A percentile compares a stretch with the other conserved stretches of the same genome.
These are phyloP conservation scores for Geranomyces variabilis DNA, from an alignment of 192 early-diverging fungal genomes.

Conservation along the genomic window DNA sequence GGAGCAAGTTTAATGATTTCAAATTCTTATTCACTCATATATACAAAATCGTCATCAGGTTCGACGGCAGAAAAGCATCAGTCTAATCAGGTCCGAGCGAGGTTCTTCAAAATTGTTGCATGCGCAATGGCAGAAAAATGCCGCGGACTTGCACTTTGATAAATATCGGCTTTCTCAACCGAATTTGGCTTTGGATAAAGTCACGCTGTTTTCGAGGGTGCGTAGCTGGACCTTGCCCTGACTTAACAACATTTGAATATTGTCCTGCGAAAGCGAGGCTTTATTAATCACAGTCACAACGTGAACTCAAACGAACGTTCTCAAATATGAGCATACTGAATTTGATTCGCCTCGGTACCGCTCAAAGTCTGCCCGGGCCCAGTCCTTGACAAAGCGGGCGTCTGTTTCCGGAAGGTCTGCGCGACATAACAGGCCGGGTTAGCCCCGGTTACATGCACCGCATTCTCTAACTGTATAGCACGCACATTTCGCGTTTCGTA, in stretches of 20 bases:
- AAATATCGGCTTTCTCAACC: neutral
- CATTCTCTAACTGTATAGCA: neutral
- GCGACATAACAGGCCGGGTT: too few species aligned
- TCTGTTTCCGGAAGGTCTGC: constrained; percentile 3
- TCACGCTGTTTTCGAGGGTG: constrained; percentile 35
- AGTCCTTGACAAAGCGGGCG: constrained; percentile 27
- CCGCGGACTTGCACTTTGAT: too few species aligned
- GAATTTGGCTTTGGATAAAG: constrained; percentile 25
- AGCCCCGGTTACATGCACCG: too few species aligned
- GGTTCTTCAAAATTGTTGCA: too few species aligned
- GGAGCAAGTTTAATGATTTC: too few species aligned
- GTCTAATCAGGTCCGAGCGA: too few species aligned
- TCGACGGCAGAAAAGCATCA: too few species aligned
- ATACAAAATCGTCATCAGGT: too few species aligned
- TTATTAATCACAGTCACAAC: neutral
- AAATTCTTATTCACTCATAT: too few species aligned
- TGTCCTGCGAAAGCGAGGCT: constrained; percentile 8
- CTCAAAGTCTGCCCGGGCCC: constrained; percentile 56
- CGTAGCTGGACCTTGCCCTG: constrained; percentile 33
- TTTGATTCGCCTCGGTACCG: constrained; percentile 45
- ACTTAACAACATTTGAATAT: constrained; percentile 26
- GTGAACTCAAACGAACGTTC: neutral
- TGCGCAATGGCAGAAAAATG: too few species aligned
- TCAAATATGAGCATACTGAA: constrained; percentile 32
- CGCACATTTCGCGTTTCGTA: constrained; percentile 14